These are phyloP conservation scores for Citrus maxima DNA, from an alignment of 345 rosid species.

Conservation along the genomic window DNA sequence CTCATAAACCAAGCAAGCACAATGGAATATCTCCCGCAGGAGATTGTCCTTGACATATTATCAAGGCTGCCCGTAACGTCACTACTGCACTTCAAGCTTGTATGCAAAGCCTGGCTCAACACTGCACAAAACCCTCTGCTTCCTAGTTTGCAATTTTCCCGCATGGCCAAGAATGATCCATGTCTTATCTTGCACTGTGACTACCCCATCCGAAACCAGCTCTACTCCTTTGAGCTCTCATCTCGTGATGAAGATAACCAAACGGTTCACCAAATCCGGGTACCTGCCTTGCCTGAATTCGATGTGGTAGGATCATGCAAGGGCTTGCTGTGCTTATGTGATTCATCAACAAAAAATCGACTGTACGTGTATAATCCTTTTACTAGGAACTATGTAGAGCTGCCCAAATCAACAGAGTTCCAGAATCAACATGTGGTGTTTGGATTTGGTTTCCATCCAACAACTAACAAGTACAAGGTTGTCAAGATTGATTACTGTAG, in stretches of 20 bases:
- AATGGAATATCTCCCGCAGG: conserved; percentile 34
- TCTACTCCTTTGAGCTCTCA: conserved; percentile 33
- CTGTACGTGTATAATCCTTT: conserved; percentile 40
- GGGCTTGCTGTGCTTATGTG: conserved; percentile 38
- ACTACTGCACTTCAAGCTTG: conserved; percentile 34
- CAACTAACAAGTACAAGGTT: conserved; percentile 33
- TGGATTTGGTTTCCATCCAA: conserved; percentile 44
- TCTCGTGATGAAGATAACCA: neutral
- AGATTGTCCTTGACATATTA: conserved; percentile 27
- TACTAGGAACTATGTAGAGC: conserved; percentile 22
- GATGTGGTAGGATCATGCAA: conserved; percentile 49
- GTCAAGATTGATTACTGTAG: conserved; percentile 31
- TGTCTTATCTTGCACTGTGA: conserved; percentile 42
- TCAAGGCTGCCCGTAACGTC: conserved; percentile 40
- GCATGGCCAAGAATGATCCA: conserved; percentile 21
- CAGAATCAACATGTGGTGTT: conserved; percentile 29
- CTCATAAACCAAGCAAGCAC: neutral
- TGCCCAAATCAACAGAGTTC: conserved; percentile 30
- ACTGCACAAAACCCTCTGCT: conserved; percentile 29
- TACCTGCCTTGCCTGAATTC: conserved; percentile 30
- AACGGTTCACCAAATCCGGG: conserved; percentile 25
- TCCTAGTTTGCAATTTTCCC: conserved; percentile 3
- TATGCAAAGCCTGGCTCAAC: conserved; percentile 36
- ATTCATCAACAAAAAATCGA: conserved; percentile 22
- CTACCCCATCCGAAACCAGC: conserved; percentile 37